Evolutionary conservation across 1,284 basidiomycete genomes (phyloP), one percentile per base, ranked within the genome.

Genomic region (Marasmius tenuissimus): DNA sequence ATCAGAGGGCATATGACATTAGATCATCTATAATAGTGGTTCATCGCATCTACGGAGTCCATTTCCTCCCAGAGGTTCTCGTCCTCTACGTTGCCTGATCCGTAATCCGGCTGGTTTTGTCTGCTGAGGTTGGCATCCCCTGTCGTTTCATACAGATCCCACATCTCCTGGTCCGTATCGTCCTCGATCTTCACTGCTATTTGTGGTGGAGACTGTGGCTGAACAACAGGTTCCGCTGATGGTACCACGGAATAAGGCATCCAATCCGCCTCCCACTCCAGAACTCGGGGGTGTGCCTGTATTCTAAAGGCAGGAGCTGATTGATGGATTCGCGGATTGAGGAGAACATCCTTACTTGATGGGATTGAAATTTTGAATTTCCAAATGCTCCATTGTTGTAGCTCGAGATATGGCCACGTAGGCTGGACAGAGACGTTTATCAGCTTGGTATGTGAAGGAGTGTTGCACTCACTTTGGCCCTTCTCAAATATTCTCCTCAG

Each of bases 321-420:
- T 20, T 20, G 20, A 51, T 51, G n/a, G 11, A 12, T 16, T 38
- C 34, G 14, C 34, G 37, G 9, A 16, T 27, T 27, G 27, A 12
- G 14, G 4, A 38, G 14, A 14, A 38, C 35, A 54, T 38, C 10
- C 82, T 67, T 67, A 92, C 94, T 92, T 95, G 47, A 76, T 76
- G 0, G 86, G 75, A 67, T 88, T 79, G 75, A 98, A 98, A 61
- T 91, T 88, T 7, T 90, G 75, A 9, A 98, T 91, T 73, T 98
- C 91, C 35, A 98, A 78, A 0, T 90, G 86, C 37, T 91, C 87
- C 69, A 97, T 81, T 14, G 83, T 88, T 0, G 94, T 97, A 5
- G 96, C 96, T 51, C 96, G 89, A 9, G 94, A 96, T 16, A 98
- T 83, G 0, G 96, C 96, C 48, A 97, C 96, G 72, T 98, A 98